Evolutionary conservation across 2,329 filamentous ascomycete genomes (phyloP), one percentile per base, ranked within the genome.

Genomic region (Pyricularia sp.): DNA sequence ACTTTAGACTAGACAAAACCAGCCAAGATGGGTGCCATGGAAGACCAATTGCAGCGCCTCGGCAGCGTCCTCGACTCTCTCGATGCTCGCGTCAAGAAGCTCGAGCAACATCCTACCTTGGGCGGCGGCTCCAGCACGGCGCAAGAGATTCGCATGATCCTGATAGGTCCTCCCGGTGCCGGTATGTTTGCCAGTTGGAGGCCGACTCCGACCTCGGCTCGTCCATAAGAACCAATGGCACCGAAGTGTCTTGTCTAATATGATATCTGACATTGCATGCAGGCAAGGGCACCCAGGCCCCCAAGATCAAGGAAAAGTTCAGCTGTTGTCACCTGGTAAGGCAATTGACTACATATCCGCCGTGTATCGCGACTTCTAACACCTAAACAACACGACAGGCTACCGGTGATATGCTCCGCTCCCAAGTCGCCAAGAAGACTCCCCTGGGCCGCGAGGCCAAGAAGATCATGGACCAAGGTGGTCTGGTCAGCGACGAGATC

Each of bases 401-500:
- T 72, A 99, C 95, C 70, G 95, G 95, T 80, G 95, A 99, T 82
- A 99, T 99, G 95, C 88, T 99, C 77, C 93, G 95, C 77, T 97
- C 94, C 74, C 95, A 99, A 82, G 95, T 99, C 78, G 92, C 94
- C 73, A 96, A 97, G 84, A 97, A 98, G 89, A 99, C 95, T 69
- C 82, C 92, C 70, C 89, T 99, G 73, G 95, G 95, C 75, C 88
- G 92, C 78, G 93, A 97, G 85, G 95, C 95, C 73, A 99, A 99
- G 90, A 98, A 98, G 89, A 99, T 99, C 81, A 99, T 99, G 95
- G 95, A 99, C 79, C 91, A 94, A 79, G 95, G 95, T 76, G 94
- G 94, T 74, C 89, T 99, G 70, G 95, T 99, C 79, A 97, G 93
- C 81, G 95, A 99, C 81, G 94, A 98, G 79, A 99, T 99, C 79